Conservation (phyloP, 2,329 filamentous ascomycete genomes). For the Coleophoma crateriformis region DNA sequence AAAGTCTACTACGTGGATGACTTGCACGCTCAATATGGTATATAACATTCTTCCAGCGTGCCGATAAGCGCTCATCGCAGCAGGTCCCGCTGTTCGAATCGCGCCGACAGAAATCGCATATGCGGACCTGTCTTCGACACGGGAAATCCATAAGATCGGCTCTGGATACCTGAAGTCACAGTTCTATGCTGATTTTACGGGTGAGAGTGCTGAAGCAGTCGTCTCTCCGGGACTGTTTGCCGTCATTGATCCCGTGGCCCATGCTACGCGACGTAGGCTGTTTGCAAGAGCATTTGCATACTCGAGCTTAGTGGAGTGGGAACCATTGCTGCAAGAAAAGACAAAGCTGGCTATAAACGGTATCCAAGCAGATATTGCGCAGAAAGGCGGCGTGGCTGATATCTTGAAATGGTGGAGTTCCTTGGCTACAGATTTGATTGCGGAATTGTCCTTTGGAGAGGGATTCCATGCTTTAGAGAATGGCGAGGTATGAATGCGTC, state of each 20-base stretch:
- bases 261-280: slow-evolving; percentile 29
- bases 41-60: background rate
- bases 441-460: slow-evolving; percentile 48
- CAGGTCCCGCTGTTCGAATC: slow-evolving; percentile 2
- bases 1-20: slow-evolving; percentile 9
- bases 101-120: slow-evolving; percentile 33
- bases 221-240: slow-evolving; percentile 29
- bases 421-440: slow-evolving; percentile 48
- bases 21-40: slow-evolving; percentile 8
- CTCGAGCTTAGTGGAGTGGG: slow-evolving; percentile 25
- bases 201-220: slow-evolving; percentile 2
- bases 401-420: slow-evolving; percentile 49
- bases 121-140: slow-evolving; percentile 28
- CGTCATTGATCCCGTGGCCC: slow-evolving; percentile 31
- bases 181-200: slow-evolving; percentile 24
- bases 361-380: slow-evolving; percentile 39
- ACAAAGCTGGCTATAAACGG: slow-evolving; percentile 33
- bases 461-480: slow-evolving; percentile 46
- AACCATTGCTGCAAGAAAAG: slow-evolving; percentile 29
- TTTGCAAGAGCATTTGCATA: slow-evolving; percentile 35
- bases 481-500: slow-evolving; percentile 33
- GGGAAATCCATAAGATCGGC: slow-evolving; percentile 28
- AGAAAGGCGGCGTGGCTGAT: slow-evolving; percentile 30
- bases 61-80: no score
- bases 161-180: slow-evolving; percentile 27